A percentile compares a stretch with the other conserved stretches of the same genome.
These are phyloP conservation scores for Cinchona pubescens DNA, from an alignment of 257 asterid genomes.

Conservation along the genomic window DNA sequence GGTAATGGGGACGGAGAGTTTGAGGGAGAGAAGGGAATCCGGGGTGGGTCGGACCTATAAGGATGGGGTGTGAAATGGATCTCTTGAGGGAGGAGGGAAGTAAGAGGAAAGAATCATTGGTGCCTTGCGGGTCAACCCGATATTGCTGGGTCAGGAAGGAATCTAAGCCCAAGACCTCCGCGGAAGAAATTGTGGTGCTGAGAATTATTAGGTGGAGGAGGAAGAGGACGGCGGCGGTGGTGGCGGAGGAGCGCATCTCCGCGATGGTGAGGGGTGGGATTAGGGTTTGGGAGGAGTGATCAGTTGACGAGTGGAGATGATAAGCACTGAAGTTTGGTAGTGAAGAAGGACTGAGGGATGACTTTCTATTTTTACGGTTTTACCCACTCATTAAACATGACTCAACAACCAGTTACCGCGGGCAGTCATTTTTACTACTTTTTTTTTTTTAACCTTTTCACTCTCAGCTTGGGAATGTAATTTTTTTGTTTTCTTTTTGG, in stretches of 20 bases:
- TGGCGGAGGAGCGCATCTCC: constrained; percentile 42
- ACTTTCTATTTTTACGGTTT: no score
- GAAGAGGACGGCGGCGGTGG: constrained; percentile 36
- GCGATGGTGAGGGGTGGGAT: constrained; percentile 17
- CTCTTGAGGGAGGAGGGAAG: constrained; percentile 59
- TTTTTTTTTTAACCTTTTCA: no score
- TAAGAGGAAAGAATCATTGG: constrained; percentile 56
- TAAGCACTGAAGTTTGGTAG: neutral
- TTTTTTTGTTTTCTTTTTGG: no score
- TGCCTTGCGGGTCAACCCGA: constrained; percentile 60
- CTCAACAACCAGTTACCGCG: no score
- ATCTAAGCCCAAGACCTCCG: constrained; percentile 67
- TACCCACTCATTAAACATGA: no score
- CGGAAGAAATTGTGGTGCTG: constrained; percentile 30
- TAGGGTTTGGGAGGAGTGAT: constrained; percentile 20
- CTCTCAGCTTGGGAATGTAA: no score
- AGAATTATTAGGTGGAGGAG: constrained; percentile 14
- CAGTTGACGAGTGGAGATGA: neutral
- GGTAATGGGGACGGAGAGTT: constrained; percentile 61
- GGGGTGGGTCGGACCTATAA: constrained; percentile 35
- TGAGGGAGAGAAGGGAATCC: constrained; percentile 55
- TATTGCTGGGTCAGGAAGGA: constrained; percentile 66
- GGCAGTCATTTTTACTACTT: no score
- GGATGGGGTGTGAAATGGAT: constrained; percentile 47
- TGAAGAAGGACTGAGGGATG: neutral